Evolutionary conservation across 495 filamentous ascomycete genomes (phyloP), one percentile per base, ranked within the genome.

Genomic region (Lophiostoma macrostomum): DNA sequence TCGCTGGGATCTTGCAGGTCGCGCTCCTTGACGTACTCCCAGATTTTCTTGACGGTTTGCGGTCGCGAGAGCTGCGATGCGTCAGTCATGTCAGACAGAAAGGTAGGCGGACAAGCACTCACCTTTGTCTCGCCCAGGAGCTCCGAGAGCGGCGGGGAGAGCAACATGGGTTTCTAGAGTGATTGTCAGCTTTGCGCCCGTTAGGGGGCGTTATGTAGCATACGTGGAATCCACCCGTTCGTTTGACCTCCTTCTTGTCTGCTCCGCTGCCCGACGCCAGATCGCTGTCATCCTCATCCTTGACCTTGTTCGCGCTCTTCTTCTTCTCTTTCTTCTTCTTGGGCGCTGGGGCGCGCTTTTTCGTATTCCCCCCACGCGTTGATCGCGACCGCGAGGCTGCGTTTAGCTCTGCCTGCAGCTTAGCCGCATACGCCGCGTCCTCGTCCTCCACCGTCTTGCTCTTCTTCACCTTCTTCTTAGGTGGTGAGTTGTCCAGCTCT

Each of bases 41-140:
- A 98, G 37, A 98, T 83, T 60, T 83, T 85, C 74, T 96, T 97
- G 38, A 98, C 93, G 2, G 90, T 90, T 67, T 96, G 88, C 0
- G 93, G 94, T 8, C 93, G 86, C 7, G 91, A 91, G 11, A 97
- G 80, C 86, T 91, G 58, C 14, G 20, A 18, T 3, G 27, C 0
- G 31, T 61, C 7, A 55, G 42, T 14, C 31, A 42, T 23, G 7
- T 12, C 14, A 22, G 13, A 27, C 36, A 1, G 7, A 5, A 10
- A 23, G 20, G 18, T 20, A 16, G 20, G 38, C 5, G 11, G 10
- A 23, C 32, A 27, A 29, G 6, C 24, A 67, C 69, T 56, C 67
- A 77, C 74, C 13, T 55, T 67, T 7, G 72, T 65, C 56, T 78
- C 76, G 23, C 76, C 78, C 16, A 79, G 64, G 29, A 91, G 71